Evolutionary conservation across 495 filamentous ascomycete species (phyloP).

Genomic region (Terfezia claveryi): DNA sequence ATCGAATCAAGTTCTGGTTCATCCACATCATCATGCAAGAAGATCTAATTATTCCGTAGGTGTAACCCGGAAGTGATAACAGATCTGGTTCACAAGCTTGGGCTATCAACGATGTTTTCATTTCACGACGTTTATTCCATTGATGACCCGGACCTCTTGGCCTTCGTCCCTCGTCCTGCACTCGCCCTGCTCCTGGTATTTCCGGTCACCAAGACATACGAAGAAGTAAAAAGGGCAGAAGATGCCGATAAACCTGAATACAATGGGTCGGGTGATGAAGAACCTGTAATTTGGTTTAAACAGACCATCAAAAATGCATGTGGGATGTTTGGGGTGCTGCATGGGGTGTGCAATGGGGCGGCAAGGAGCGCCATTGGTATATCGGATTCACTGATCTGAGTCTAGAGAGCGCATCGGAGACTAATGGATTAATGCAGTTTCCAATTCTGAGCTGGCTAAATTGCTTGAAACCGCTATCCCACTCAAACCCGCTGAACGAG

Average conservation of each 20-base stretch:
- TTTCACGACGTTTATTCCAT: conserved; percentile 75
- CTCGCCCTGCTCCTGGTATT: conserved; percentile 70
- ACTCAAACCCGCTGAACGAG: conserved; percentile 34
- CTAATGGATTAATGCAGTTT: conserved; percentile 17
- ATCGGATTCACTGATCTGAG: conserved; percentile 1
- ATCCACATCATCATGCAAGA: no score
- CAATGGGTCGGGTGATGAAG: conserved; percentile 21
- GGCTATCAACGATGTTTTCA: conserved; percentile 38
- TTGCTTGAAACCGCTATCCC: conserved; percentile 20
- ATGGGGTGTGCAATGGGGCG: conserved; percentile 45
- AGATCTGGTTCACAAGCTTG: conserved; percentile 49
- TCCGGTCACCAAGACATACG: conserved; percentile 50
- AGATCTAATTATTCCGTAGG: conserved; percentile 3
- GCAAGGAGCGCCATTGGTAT: conserved; percentile 27
- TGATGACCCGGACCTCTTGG: conserved; percentile 53
- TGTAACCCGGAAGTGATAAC: conserved; percentile 65
- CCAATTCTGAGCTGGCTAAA: conserved; percentile 17
- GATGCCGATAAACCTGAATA: conserved; percentile 33
- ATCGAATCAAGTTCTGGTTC: no score
- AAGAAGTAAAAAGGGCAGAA: conserved; percentile 39
- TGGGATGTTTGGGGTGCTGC: conserved; percentile 62
- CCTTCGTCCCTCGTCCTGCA: conserved; percentile 63
- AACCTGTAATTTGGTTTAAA: conserved; percentile 66
- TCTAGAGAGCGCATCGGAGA: neutral
- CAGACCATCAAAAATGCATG: conserved; percentile 81